Conservation (phyloP, 2,329 filamentous ascomycete genomes). For the Alternaria gansuensis region DNA sequence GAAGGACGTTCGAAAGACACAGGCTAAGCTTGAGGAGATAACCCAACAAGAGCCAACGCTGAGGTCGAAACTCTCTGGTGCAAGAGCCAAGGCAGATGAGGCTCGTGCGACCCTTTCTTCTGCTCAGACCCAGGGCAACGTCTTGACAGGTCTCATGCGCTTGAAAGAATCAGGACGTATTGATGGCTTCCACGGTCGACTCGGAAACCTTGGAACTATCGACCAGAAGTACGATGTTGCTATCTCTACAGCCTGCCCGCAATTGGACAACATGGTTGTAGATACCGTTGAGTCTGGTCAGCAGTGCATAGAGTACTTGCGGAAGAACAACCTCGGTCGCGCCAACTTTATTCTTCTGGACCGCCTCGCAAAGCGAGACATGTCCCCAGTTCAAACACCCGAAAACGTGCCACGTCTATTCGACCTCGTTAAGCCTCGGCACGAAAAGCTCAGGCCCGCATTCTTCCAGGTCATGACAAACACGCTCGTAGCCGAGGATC, state of each 20-base stretch:
- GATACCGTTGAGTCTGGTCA: conserved; percentile 96
- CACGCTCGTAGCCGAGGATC: conserved; percentile 88
- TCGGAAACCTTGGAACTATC: conserved; percentile 93
- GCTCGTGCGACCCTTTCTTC: conserved; percentile 88
- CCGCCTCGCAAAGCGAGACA: conserved; percentile 79
- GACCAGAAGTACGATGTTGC: conserved; percentile 94
- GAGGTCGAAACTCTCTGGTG: conserved; percentile 84
- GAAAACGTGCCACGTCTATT: conserved; percentile 93
- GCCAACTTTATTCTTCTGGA: conserved; percentile 98
- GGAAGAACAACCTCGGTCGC: conserved; percentile 95
- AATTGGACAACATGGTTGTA: conserved; percentile 94
- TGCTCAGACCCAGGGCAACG: conserved; percentile 91
- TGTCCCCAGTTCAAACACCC: conserved; percentile 83
- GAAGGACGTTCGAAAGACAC: conserved; percentile 75
- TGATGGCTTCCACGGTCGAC: conserved; percentile 93
- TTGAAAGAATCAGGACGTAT: conserved; percentile 96
- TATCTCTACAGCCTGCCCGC: conserved; percentile 94
- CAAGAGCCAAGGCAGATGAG: conserved; percentile 94
- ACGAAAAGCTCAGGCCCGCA: conserved; percentile 84
- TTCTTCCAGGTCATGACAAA: conserved; percentile 97
- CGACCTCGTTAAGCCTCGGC: conserved; percentile 88
- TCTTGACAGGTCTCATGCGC: conserved; percentile 89
- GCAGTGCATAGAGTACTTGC: conserved; percentile 96
- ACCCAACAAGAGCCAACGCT: conserved; percentile 80
- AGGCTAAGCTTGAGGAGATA: conserved; percentile 76